phyloP scores from a whole-genome alignment of 257 asterid species.

The Thymus mandschuricus region DNA sequence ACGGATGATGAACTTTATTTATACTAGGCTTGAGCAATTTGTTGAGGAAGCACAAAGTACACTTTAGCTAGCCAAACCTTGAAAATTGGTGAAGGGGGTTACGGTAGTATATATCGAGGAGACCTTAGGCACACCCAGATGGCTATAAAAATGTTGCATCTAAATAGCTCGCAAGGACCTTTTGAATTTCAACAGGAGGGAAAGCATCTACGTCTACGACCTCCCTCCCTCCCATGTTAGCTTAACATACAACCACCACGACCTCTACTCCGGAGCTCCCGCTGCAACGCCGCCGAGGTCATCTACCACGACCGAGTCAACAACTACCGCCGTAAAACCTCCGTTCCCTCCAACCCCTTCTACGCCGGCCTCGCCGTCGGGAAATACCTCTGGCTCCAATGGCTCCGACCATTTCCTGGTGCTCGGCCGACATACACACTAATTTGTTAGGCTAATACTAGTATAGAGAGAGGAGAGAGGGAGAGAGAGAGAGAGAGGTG shows the following conservation, averaged over 20 bases:
- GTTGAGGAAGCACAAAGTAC: slow-evolving; percentile 68
- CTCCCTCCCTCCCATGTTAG: slow-evolving; percentile 42
- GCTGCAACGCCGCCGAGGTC: slow-evolving; percentile 62
- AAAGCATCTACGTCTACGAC: slow-evolving; percentile 47
- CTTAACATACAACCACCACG: slow-evolving; percentile 47
- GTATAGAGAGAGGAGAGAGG: too few relatives aligned
- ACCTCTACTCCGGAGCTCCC: slow-evolving; percentile 58
- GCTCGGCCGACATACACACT: slow-evolving; percentile 41
- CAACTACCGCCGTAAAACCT: slow-evolving; percentile 42
- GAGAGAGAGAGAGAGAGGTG: too few relatives aligned
- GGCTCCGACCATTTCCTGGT: slow-evolving; percentile 67
- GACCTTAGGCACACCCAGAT: slow-evolving; percentile 76
- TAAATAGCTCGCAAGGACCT: slow-evolving; percentile 79
- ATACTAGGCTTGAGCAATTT: slow-evolving; percentile 63
- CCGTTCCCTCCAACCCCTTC: slow-evolving; percentile 45
- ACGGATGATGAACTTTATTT: slow-evolving; percentile 48
- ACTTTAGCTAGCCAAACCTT: slow-evolving; percentile 53
- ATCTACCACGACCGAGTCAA: slow-evolving; percentile 51
- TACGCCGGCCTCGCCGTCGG: slow-evolving; percentile 71
- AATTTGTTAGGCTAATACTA: too few relatives aligned
- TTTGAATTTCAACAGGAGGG: slow-evolving; percentile 86
- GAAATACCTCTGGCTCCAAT: slow-evolving; percentile 53
- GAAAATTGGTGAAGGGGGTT: slow-evolving; percentile 91
- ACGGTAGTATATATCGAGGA: slow-evolving; percentile 78
- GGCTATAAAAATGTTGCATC: slow-evolving; percentile 76